Conservation (phyloP, 495 filamentous ascomycete species). For the Margaritispora aquatica region DNA sequence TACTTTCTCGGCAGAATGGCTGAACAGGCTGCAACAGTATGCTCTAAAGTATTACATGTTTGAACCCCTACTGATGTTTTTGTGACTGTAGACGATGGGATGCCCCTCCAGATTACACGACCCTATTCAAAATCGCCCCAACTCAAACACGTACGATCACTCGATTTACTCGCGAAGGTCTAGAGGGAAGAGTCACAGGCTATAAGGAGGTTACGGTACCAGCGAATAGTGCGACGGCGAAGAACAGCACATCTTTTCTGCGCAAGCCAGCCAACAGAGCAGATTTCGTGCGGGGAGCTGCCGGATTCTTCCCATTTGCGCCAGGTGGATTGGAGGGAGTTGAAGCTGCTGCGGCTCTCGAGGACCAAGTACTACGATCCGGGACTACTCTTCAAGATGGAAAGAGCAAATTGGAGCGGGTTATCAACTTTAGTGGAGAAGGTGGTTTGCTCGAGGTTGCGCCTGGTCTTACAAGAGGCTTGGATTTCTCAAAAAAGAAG, state of each 20-base stretch:
- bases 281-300: constrained; percentile 91
- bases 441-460: constrained; percentile 76
- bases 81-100: constrained; percentile 67
- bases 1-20: constrained; percentile 72
- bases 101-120: constrained; percentile 61
- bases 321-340: constrained; percentile 87
- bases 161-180: constrained; percentile 84
- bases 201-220: constrained; percentile 94
- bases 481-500: constrained; percentile 59
- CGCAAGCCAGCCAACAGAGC: constrained; percentile 82
- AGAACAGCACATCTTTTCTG: constrained; percentile 89
- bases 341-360: constrained; percentile 70
- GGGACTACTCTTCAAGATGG: constrained; percentile 30
- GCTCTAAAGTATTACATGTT: constrained; percentile 7
- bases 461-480: constrained; percentile 75
- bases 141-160: constrained; percentile 91
- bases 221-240: constrained; percentile 83
- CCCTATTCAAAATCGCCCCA: constrained; percentile 79
- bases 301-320: constrained; percentile 93
- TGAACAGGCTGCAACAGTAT: constrained; percentile 79
- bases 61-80: not conserved
- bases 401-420: constrained; percentile 57
- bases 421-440: constrained; percentile 73
- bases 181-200: constrained; percentile 89
- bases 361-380: constrained; percentile 50